Evolutionary conservation across 176 grass and related monocot genomes (phyloP).

Genomic region (Leersia perrieri): DNA sequence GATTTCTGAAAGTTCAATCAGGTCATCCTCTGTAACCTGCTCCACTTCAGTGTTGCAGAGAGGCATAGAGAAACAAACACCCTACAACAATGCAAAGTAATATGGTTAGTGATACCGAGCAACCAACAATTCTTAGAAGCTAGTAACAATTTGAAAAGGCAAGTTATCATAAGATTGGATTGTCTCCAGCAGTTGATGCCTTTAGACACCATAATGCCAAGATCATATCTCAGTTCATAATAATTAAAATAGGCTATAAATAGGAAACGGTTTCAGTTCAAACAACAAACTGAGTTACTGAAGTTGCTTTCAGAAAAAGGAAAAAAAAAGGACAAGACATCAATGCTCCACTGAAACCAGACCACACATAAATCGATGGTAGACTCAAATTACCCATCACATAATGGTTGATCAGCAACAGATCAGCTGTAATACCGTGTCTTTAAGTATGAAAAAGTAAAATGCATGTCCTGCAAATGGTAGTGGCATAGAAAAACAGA

Average conservation of each 20-base stretch:
- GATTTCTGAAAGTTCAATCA: slow-evolving; percentile 85
- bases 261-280: neutral
- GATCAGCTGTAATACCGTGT: neutral
- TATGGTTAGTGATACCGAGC: slow-evolving; percentile 4
- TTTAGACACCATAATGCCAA: neutral
- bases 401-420: neutral
- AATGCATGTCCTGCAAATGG: neutral
- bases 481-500: neutral
- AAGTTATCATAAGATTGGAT: neutral
- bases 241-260: neutral
- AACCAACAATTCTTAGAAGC: neutral
- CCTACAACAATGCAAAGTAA: slow-evolving; percentile 39
- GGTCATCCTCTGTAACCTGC: slow-evolving; percentile 73
- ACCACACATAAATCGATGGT: neutral
- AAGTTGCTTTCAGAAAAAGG: neutral
- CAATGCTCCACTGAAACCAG: neutral
- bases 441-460: neutral
- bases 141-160: neutral
- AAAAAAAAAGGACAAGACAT: neutral
- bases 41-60: slow-evolving; percentile 73
- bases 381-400: neutral
- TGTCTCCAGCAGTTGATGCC: neutral
- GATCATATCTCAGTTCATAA: neutral
- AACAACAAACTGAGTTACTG: neutral
- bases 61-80: slow-evolving; percentile 79